Evolutionary conservation across 176 grass and related monocot genomes (phyloP), one percentile per base, ranked within the genome.

Genomic region (Secale cereale): DNA sequence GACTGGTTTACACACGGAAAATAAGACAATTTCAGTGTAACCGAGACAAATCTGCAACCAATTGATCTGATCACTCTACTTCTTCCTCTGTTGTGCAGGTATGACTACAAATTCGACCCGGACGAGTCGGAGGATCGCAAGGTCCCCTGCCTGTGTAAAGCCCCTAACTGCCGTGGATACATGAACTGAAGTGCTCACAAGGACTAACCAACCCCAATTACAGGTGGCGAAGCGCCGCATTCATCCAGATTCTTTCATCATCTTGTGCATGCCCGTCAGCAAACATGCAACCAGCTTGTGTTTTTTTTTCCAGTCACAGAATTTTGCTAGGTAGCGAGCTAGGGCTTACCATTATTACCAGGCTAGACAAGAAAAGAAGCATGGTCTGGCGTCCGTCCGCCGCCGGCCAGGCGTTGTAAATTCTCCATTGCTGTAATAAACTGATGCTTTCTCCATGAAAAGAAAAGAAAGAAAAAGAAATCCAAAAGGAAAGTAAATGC

Each of bases 41-140:
- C 1, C 14, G 14, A 48, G 12, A n/a, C n/a, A n/a, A 54, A 20
- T 7, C 3, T 1, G 16, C 52, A 22, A 56, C 19, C 52, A 56
- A 2, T 3, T 30, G 30, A 50, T 73, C 59, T 83, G 39, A 83
- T 65, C 5, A 5, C 0, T 61, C 5, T 29, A 16, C 12, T 14
- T 59, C 10, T 54, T 36, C 36, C 1, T 26, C 52, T 23, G 36
- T 13, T 37, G 11, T 81, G 39, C 40, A 99, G 97, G 52, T 99
- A 95, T 45, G 85, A 99, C 84, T 99, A 99, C 84, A 83, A 92
- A 77, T 99, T 99, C 71, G 92, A 99, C 81, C 83, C 90, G 66
- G 97, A 96, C 31, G 97, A 99, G 70, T 87, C 91, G 1, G 93
- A 94, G 66, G 91, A 96, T 9, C 81, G 90, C 70, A 94, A 85